phyloP scores from a whole-genome alignment of 208 protist species.

The Trypanosoma melophagium region DNA sequence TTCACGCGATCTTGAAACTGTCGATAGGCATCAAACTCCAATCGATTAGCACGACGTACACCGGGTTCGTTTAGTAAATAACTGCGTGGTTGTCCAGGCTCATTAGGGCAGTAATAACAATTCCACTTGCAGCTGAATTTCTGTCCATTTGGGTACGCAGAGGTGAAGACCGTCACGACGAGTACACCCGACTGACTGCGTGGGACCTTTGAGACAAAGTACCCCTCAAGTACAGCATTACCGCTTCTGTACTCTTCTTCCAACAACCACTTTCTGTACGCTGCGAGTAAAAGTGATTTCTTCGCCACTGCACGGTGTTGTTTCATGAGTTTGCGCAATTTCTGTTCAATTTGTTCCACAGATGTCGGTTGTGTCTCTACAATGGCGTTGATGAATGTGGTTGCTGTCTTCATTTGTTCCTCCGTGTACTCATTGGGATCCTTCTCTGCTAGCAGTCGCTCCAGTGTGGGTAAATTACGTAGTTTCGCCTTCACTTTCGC shows the following conservation, averaged over 20 bases:
- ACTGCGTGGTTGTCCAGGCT: slow-evolving; percentile 88
- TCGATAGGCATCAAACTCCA: slow-evolving; percentile 72
- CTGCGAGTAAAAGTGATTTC: slow-evolving; percentile 78
- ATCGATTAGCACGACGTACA: slow-evolving; percentile 83
- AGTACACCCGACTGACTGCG: slow-evolving; percentile 90
- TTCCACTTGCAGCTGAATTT: slow-evolving; percentile 92
- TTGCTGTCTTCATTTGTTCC: slow-evolving; percentile 44
- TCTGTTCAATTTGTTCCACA: slow-evolving; percentile 41
- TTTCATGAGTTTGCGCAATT: slow-evolving; percentile 63
- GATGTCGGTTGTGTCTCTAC: slow-evolving; percentile 28
- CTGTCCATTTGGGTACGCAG: slow-evolving; percentile 80
- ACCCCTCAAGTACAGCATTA: slow-evolving; percentile 43
- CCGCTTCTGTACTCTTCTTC: not conserved
- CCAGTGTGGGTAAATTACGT: slow-evolving; percentile 66
- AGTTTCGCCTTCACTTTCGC: slow-evolving; percentile 56
- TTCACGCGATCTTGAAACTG: slow-evolving; percentile 85
- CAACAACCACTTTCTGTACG: slow-evolving; percentile 61
- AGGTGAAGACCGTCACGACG: slow-evolving; percentile 92
- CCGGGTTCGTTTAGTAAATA: slow-evolving; percentile 90
- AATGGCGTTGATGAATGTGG: slow-evolving; percentile 55
- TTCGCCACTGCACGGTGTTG: slow-evolving; percentile 60
- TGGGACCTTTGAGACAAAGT: slow-evolving; percentile 81
- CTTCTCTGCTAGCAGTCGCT: slow-evolving; percentile 61
- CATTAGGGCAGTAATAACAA: slow-evolving; percentile 93
- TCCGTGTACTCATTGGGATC: slow-evolving; percentile 68